phyloP scores from a whole-genome alignment of 2,329 filamentous ascomycete genomes.

The Trichoderma endophyticum region DNA sequence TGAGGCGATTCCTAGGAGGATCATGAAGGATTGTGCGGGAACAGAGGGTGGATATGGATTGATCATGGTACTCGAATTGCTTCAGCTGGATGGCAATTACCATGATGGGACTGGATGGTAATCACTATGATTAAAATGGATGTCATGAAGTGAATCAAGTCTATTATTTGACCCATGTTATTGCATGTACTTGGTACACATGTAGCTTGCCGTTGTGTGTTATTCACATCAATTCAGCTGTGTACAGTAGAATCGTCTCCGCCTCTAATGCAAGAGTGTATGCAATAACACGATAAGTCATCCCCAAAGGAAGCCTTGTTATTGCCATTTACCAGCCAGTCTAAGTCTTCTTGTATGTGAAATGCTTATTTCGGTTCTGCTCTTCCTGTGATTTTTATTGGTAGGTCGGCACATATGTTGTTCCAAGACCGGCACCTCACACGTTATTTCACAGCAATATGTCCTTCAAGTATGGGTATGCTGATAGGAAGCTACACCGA shows the following conservation, averaged over 20 bases:
- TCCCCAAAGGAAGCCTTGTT: not conserved
- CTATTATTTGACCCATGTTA: not conserved
- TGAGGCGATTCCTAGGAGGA: not conserved
- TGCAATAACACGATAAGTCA: not conserved
- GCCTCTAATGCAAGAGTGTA: not conserved
- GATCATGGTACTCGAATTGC: not conserved
- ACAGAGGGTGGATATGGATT: not conserved
- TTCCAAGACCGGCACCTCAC: not conserved
- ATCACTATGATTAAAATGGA: not conserved
- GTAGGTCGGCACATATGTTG: not conserved
- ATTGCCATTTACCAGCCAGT: not conserved
- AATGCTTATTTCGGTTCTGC: not conserved
- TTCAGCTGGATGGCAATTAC: not conserved
- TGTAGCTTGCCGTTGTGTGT: not conserved
- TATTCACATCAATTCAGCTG: not conserved
- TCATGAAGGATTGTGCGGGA: not conserved
- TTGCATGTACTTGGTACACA: not conserved
- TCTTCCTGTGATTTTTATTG: not conserved
- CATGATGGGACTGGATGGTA: not conserved
- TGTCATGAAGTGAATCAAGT: not conserved
- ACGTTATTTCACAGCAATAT: not conserved
- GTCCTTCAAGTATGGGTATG: not conserved
- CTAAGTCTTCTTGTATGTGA: not conserved
- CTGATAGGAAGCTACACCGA: not conserved
- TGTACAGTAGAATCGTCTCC: not conserved